Conservation (phyloP, 345 rosid species). For the Raphanus sativus region DNA sequence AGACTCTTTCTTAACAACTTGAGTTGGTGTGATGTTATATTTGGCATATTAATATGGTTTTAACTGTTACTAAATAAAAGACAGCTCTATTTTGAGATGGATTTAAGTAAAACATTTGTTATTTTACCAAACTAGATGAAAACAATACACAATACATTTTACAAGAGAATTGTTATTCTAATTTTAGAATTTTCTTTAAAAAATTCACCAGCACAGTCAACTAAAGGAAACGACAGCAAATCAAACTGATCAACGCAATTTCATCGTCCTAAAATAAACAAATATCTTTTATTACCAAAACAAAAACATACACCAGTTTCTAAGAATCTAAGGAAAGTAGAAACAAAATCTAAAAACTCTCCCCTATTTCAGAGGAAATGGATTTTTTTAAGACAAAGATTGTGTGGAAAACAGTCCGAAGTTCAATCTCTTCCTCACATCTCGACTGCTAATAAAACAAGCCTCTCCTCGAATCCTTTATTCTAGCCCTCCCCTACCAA, state of each 20-base stretch:
- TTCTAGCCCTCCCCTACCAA: constrained; percentile 32
- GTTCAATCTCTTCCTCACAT: constrained; percentile 41
- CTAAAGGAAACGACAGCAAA: constrained; percentile 20
- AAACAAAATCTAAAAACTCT: constrained; percentile 32
- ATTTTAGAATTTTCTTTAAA: neutral
- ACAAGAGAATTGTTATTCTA: constrained; percentile 9
- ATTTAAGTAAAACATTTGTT: neutral
- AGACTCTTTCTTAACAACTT: neutral
- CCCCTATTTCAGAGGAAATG: constrained; percentile 18
- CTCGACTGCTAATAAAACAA: constrained; percentile 34
- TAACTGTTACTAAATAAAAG: neutral
- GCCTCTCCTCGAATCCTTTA: constrained; percentile 30
- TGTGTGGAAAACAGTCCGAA: constrained; percentile 34
- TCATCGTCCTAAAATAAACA: constrained; percentile 18
- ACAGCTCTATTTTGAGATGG: neutral
- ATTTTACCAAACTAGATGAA: neutral
- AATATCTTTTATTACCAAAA: neutral
- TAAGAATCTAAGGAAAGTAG: constrained; percentile 21
- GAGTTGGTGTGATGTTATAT: neutral
- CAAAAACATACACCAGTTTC: neutral
- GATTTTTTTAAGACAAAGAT: constrained; percentile 29
- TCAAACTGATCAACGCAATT: neutral
- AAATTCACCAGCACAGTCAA: neutral
- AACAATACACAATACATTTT: neutral
- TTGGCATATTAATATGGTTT: neutral